phyloP scores from a whole-genome alignment of 2,329 filamentous ascomycete species.

The Grosmannia clavigera region DNA sequence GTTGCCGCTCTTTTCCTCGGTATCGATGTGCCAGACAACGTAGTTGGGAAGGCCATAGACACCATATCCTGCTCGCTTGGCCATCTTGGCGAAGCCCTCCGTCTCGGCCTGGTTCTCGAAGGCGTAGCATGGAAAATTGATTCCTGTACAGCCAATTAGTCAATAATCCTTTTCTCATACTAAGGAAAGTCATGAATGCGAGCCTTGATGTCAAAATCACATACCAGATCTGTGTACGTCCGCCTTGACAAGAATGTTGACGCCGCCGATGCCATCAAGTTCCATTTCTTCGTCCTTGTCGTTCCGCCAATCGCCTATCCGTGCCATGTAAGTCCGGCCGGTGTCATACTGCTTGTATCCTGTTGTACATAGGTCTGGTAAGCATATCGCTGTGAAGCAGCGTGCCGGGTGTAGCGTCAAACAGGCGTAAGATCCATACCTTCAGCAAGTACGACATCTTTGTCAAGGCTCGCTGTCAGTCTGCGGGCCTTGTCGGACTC shows the following conservation, averaged over 20 bases:
- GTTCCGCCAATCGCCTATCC: slow-evolving; percentile 81
- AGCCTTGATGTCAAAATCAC: slow-evolving; percentile 13
- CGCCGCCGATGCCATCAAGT: slow-evolving; percentile 90
- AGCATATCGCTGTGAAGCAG: neutral
- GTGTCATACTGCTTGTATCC: slow-evolving; percentile 92
- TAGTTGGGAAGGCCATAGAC: slow-evolving; percentile 94
- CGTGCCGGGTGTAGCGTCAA: slow-evolving; percentile 7
- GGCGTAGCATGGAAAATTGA: slow-evolving; percentile 93
- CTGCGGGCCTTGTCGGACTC: slow-evolving; percentile 77
- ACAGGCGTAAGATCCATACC: slow-evolving; percentile 33
- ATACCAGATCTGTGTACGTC: slow-evolving; percentile 90
- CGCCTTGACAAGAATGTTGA: slow-evolving; percentile 95
- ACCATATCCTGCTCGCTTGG: slow-evolving; percentile 84
- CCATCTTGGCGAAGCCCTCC: slow-evolving; percentile 98
- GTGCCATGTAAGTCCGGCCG: slow-evolving; percentile 77
- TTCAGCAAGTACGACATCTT: slow-evolving; percentile 78
- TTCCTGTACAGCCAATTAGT: slow-evolving; percentile 40
- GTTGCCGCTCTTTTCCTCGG: slow-evolving; percentile 86
- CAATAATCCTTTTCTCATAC: neutral
- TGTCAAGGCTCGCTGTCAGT: slow-evolving; percentile 59
- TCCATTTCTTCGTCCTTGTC: slow-evolving; percentile 88
- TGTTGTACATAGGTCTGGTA: slow-evolving; percentile 27
- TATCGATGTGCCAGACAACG: slow-evolving; percentile 97
- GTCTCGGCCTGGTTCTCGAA: slow-evolving; percentile 99
- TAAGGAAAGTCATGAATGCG: neutral